A percentile compares a stretch with the other conserved stretches of the same genome.
Evolutionary conservation across 2,329 filamentous ascomycete species (phyloP).

Genomic region (Exophiala xenobiotica): DNA sequence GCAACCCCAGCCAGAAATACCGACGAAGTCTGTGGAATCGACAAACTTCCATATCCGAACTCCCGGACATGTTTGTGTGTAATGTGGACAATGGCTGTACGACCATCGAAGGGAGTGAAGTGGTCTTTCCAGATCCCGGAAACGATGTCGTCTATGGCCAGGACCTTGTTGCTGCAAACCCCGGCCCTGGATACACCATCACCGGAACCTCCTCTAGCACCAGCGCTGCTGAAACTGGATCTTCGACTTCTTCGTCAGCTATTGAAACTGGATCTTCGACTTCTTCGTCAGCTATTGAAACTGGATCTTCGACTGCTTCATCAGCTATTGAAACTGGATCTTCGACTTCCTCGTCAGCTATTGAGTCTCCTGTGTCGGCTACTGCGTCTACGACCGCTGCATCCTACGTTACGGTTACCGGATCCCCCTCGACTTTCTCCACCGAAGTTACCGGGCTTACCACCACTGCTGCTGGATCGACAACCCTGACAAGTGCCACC

Average conservation of each 20-base stretch:
- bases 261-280: not conserved
- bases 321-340: not conserved
- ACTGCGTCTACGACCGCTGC: not conserved
- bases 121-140: slow-evolving; percentile 67
- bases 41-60: slow-evolving; percentile 47
- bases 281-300: not conserved
- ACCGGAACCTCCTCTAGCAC: not conserved
- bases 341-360: not conserved
- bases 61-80: slow-evolving; percentile 69
- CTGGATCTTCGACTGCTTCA: not conserved
- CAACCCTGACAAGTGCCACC: no score
- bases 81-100: slow-evolving; percentile 63
- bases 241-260: slow-evolving; percentile 1
- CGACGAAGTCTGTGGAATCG: slow-evolving; percentile 16
- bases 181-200: slow-evolving; percentile 18
- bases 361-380: not conserved
- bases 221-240: not conserved
- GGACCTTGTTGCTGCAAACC: slow-evolving; percentile 29
- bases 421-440: no score
- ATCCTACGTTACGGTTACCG: no score
- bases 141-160: slow-evolving; percentile 47
- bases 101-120: slow-evolving; percentile 58
- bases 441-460: no score
- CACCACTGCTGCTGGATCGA: no score
- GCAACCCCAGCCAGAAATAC: slow-evolving; percentile 16